These are phyloP conservation scores for Penicillium sp. DNA, from an alignment of 2,329 filamentous ascomycete genomes.

Conservation along the genomic window DNA sequence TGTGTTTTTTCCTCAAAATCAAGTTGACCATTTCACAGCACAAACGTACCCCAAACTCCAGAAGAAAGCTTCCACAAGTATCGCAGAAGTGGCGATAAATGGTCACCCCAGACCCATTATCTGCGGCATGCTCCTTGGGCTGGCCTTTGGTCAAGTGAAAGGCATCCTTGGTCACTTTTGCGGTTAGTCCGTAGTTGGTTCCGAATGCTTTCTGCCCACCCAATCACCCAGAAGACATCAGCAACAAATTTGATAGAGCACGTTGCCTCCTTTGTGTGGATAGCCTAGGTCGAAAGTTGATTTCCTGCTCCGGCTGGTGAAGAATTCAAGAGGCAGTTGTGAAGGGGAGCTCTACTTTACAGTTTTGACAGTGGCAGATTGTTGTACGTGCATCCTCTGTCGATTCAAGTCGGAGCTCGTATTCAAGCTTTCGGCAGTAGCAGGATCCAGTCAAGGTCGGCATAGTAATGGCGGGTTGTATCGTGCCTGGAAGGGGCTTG, in stretches of 20 bases:
- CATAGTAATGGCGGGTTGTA: slow-evolving; percentile 13
- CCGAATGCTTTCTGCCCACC: slow-evolving; percentile 45
- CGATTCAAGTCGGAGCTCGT: slow-evolving; percentile 41
- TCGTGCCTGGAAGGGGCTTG: no score
- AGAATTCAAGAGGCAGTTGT: not conserved
- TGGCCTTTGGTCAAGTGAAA: slow-evolving; percentile 38
- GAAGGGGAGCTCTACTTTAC: slow-evolving; percentile 36
- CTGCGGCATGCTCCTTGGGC: slow-evolving; percentile 43
- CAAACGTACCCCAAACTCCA: slow-evolving; percentile 47
- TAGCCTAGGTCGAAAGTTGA: no score
- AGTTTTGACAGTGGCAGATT: slow-evolving; percentile 50
- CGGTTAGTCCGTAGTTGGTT: slow-evolving; percentile 48
- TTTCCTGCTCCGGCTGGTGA: not conserved
- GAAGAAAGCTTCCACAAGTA: slow-evolving; percentile 46
- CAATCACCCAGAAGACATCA: not conserved
- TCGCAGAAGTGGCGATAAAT: slow-evolving; percentile 50
- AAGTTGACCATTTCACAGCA: no score
- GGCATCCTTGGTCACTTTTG: slow-evolving; percentile 44
- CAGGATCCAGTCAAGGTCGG: slow-evolving; percentile 39
- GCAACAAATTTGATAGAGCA: not conserved
- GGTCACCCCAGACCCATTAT: slow-evolving; percentile 45
- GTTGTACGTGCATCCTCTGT: slow-evolving; percentile 46
- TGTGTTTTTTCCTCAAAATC: no score
- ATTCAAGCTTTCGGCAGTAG: slow-evolving; percentile 45
- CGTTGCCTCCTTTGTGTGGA: no score